Evolutionary conservation across 2,329 filamentous ascomycete species (phyloP).

Genomic region (Xylaria sp.): DNA sequence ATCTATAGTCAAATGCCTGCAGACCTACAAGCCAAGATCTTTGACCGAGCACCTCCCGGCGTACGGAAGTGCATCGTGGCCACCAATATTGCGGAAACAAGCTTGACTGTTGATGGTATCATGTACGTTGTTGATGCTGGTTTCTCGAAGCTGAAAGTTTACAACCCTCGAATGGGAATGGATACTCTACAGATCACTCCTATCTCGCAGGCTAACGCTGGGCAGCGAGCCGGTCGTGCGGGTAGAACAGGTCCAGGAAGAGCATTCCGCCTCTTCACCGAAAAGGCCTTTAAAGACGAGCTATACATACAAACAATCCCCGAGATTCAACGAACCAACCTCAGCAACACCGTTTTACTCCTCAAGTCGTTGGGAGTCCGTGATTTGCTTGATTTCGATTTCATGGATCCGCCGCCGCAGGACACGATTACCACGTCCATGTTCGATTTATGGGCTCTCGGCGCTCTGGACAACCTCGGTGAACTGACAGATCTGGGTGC

Average conservation of each 20-base stretch:
- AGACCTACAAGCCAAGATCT: slow-evolving; percentile 96
- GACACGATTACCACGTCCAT: slow-evolving; percentile 97
- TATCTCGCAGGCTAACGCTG: slow-evolving; percentile 94
- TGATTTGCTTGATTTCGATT: slow-evolving; percentile 94
- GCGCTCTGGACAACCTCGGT: slow-evolving; percentile 90
- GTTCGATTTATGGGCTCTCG: slow-evolving; percentile 96
- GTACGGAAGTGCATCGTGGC: slow-evolving; percentile 97
- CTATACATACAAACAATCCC: slow-evolving; percentile 97
- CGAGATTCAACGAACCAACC: slow-evolving; percentile 95
- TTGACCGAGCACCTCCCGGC: slow-evolving; percentile 86
- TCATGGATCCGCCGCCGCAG: slow-evolving; percentile 98
- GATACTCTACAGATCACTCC: slow-evolving; percentile 97
- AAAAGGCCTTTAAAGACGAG: slow-evolving; percentile 93
- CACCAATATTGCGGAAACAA: slow-evolving; percentile 98
- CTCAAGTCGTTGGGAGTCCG: slow-evolving; percentile 94
- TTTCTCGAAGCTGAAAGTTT: slow-evolving; percentile 97
- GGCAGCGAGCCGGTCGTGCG: slow-evolving; percentile 90
- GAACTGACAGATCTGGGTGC: slow-evolving; percentile 85
- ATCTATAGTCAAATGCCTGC: slow-evolving; percentile 99
- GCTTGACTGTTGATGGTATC: slow-evolving; percentile 96
- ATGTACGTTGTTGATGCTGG: slow-evolving; percentile 98
- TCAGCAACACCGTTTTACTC: slow-evolving; percentile 91
- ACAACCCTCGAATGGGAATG: slow-evolving; percentile 99
- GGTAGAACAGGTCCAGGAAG: slow-evolving; percentile 95
- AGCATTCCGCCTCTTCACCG: slow-evolving; percentile 91